Evolutionary conservation across 1,139 yeast genomes (phyloP).

Genomic region (Magnusiomyces magnusii): DNA sequence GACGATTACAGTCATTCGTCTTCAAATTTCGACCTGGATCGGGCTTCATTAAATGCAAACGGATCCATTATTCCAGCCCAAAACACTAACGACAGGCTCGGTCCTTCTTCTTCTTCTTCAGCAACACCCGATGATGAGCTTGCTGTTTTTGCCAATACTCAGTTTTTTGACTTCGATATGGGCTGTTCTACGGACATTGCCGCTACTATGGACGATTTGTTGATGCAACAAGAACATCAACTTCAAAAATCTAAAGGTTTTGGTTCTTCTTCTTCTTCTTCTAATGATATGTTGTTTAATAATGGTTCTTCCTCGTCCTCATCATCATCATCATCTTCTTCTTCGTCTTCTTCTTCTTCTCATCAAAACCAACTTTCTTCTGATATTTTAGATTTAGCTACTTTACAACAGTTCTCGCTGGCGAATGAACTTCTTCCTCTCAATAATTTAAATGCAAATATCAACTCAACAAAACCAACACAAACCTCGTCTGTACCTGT

Average conservation of each 20-base stretch:
- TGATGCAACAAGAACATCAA: slow-evolving; percentile 36
- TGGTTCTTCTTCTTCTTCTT: background rate
- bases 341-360: background rate
- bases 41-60: background rate
- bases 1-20: slow-evolving; percentile 17
- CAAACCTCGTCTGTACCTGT: background rate
- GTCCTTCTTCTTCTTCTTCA: slow-evolving; percentile 1
- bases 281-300: background rate
- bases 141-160: slow-evolving; percentile 37
- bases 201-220: slow-evolving; percentile 35
- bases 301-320: slow-evolving; percentile 5
- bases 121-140: slow-evolving; percentile 32
- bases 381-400: slow-evolving; percentile 6
- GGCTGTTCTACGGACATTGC: slow-evolving; percentile 39
- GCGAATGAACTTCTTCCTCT: slow-evolving; percentile 12
- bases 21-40: background rate
- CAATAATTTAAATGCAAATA: background rate
- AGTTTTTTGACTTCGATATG: slow-evolving; percentile 39
- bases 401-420: slow-evolving; percentile 13
- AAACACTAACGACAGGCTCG: background rate
- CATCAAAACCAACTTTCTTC: slow-evolving; percentile 3
- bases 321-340: background rate
- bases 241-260: slow-evolving; percentile 34
- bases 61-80: background rate
- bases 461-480: background rate